Evolutionary conservation across 164 flowering plant species (phyloP), one percentile per base, ranked within the genome.

Genomic region (Umbilicus rupestris): DNA sequence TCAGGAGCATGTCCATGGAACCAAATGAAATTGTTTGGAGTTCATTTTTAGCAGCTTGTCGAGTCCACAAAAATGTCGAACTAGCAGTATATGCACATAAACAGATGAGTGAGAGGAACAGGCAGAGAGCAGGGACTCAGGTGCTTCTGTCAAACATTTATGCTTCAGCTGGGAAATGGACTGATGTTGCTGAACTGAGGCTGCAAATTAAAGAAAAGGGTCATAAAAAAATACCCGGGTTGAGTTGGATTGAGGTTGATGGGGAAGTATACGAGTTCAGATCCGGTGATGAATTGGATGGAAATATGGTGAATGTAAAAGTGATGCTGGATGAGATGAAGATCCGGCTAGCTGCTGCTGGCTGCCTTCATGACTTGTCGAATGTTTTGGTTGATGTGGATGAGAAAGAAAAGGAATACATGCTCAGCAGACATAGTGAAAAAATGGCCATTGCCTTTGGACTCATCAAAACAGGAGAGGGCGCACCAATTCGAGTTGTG

Each of bases 361-460:
- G 94, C 8, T 89, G 87, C 71, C 45, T 60, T 0, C 81, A 87
- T 10, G 92, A 92, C 64, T 82, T 78, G 62, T 79, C 90, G 1
- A 80, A 79, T 65, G 84, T 86, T 19, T 49, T 84, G 78, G 68
- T 82, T 22, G 77, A 86, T 66, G 85, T 78, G 39, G 87, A 82
- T 58, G 92, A 86, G 68, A 86, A 84, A 66, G 92, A 86, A 71
- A 87, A 89, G 80, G 78, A 73, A 64, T 65, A 76, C 50, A 75
- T 81, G 69, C 63, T 92, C 66, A 77, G 76, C 39, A 73, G 77
- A 44, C 96, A 87, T 62, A 82, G 95, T 59, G 92, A 87, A 66
- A 92, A 87, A 81, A 46, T 89, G 65, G 96, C 96, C 9, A 80
- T 87, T 31, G 90, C 96, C 11, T 87, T 80, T 69, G 84, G 85